Percentiles rank a stretch among this genome's conserved stretches.
These are phyloP conservation scores for Waltergamsia citrina DNA, from an alignment of 2,329 filamentous ascomycete species.

Conservation along the genomic window DNA sequence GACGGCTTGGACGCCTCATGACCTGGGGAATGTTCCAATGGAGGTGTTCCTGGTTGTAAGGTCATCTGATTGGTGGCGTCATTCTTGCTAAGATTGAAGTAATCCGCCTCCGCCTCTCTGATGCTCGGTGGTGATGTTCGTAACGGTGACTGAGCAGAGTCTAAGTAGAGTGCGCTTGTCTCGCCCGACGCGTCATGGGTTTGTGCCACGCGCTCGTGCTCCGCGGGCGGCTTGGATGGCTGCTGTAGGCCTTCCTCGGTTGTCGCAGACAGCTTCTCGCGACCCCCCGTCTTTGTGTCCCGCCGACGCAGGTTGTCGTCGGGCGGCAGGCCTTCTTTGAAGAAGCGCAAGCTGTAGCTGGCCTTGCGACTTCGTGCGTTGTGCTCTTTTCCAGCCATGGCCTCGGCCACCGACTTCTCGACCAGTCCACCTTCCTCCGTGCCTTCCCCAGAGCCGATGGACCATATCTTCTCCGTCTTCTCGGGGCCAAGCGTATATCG, in stretches of 20 bases:
- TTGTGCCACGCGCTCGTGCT: neutral
- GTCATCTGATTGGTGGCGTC: constrained; percentile 3
- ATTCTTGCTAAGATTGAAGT: constrained; percentile 11
- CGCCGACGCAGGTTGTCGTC: constrained; percentile 47
- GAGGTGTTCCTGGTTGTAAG: constrained; percentile 9
- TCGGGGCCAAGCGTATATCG: constrained; percentile 36
- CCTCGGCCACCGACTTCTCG: constrained; percentile 55
- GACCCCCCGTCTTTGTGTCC: constrained; percentile 27
- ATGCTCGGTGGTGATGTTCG: too few relatives aligned
- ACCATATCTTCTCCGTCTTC: constrained; percentile 57
- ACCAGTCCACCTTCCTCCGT: constrained; percentile 46
- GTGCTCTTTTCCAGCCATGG: constrained; percentile 50
- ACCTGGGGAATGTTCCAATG: constrained; percentile 7
- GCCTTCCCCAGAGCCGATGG: constrained; percentile 44
- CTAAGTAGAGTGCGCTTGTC: too few relatives aligned
- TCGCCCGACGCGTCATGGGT: neutral
- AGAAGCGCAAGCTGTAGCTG: constrained; percentile 57
- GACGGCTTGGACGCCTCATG: constrained; percentile 12
- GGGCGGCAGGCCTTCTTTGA: constrained; percentile 53
- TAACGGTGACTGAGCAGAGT: too few relatives aligned
- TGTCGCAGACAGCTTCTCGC: constrained; percentile 30
- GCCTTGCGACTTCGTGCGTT: constrained; percentile 58
- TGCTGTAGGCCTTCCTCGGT: constrained; percentile 17
- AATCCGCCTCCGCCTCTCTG: constrained; percentile 9
- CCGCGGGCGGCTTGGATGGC: neutral